These are phyloP conservation scores for Ustilago lituana DNA, from an alignment of 1,284 basidiomycete genomes.

Conservation along the genomic window DNA sequence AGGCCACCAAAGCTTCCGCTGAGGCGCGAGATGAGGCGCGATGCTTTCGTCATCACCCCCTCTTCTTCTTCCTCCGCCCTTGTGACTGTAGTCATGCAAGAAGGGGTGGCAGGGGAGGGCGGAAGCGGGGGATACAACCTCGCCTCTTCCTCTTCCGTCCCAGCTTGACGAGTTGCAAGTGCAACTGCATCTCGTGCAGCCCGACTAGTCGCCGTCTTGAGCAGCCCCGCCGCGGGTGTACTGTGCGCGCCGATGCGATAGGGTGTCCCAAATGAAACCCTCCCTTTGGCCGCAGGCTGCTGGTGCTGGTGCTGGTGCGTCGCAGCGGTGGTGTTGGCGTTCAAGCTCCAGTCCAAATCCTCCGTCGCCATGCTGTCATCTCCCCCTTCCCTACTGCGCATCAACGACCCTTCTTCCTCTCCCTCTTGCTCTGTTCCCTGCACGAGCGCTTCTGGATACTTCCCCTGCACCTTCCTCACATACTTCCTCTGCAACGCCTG, in stretches of 20 bases:
- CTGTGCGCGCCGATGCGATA: constrained; percentile 43
- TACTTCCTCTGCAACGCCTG: constrained; percentile 43
- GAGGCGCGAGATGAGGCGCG: constrained; percentile 32
- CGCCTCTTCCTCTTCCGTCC: not conserved
- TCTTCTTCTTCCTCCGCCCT: not conserved
- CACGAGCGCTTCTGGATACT: constrained; percentile 15
- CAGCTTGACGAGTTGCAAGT: too few relatives aligned
- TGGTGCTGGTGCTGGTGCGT: not conserved
- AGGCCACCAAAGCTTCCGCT: constrained; percentile 37
- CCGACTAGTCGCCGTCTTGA: constrained; percentile 15
- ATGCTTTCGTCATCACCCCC: constrained; percentile 20
- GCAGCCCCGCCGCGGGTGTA: constrained; percentile 29
- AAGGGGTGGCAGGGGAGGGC: not conserved
- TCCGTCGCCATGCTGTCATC: constrained; percentile 27
- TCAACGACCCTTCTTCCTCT: too few relatives aligned
- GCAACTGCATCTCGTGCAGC: constrained; percentile 4
- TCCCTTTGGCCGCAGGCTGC: not conserved
- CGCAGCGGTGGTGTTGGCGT: constrained; percentile 12
- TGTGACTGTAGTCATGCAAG: not conserved
- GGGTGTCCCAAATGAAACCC: constrained; percentile 46
- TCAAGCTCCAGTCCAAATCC: constrained; percentile 41
- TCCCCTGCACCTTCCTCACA: constrained; percentile 18
- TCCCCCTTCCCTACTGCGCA: too few relatives aligned
- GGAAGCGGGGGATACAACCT: constrained; percentile 23
- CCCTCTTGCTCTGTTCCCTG: too few relatives aligned